Conservation (phyloP, 192 early-diverging fungal species). For the Globomyces pollinis-pini region DNA sequence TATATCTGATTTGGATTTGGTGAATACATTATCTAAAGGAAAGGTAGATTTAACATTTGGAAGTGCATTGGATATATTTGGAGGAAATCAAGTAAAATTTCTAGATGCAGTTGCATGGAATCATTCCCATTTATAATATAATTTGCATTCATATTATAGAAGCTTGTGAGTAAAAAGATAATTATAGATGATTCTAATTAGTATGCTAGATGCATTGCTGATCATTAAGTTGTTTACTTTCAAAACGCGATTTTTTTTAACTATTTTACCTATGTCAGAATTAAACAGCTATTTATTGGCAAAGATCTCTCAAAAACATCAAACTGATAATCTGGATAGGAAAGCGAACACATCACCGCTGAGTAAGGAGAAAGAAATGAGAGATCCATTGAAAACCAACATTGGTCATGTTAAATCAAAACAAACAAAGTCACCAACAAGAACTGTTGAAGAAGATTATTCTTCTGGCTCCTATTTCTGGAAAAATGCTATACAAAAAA, state of each 20-base stretch:
- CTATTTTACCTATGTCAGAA: neutral
- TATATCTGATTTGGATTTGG: constrained; percentile 69
- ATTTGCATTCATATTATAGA: neutral
- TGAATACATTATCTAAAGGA: constrained; percentile 67
- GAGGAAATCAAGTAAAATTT: constrained; percentile 75
- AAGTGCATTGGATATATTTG: constrained; percentile 96
- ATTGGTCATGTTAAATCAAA: neutral
- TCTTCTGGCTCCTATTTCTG: constrained; percentile 9
- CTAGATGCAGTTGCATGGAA: constrained; percentile 51
- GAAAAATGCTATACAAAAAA: neutral
- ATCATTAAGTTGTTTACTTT: neutral
- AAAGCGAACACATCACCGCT: neutral
- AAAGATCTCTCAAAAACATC: neutral
- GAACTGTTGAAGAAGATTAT: constrained; percentile 10
- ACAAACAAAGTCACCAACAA: neutral
- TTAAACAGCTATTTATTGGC: constrained; percentile 8
- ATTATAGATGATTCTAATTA: too few species aligned
- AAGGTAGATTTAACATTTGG: constrained; percentile 82
- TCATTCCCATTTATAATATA: neutral
- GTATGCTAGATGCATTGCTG: neutral
- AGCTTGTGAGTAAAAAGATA: neutral
- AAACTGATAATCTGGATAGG: neutral
- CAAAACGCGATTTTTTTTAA: neutral
- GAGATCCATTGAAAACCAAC: neutral
- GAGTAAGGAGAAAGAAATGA: neutral